Base-by-base conservation (phyloP, 2,329 filamentous ascomycete genomes). In the Calonectria crousiana region DNA sequence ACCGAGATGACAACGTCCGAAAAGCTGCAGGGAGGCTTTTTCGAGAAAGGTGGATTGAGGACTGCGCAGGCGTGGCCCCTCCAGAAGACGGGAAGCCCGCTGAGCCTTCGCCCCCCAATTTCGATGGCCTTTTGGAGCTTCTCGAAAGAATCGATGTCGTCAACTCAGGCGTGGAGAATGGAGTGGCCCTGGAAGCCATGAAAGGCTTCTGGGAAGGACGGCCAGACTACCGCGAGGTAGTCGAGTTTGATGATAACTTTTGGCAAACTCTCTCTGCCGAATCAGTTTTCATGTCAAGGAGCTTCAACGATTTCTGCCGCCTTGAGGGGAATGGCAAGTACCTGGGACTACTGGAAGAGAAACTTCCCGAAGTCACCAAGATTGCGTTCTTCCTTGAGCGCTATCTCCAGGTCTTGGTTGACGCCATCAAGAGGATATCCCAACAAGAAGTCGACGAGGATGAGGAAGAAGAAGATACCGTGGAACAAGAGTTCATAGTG, bases 11-110 rank as follows among this genome's bases (percentile, higher is more conserved):
- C 78, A 95, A 94, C 78, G 97, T 99, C 16, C 92, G 96, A 67
- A 98, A 98, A 83, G 96, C 96, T 11, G 95, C 97, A 4, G 95
- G 94, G 10, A 93, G 95, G 58, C 88, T 98, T 9, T 99, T 99
- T 86, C 92, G 94, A 75, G 96, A 98, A 82, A 92, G 95, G n/a
- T 99, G 97, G 97, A 96, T 99, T 75, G 96, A 98, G 82, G 95
- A 98, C 81, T 98, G 96, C 80, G 95, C 94, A 8, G 93, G 93
- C 2, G 88, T 90, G 1, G 87, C 89, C 10, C 90, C 92, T 47
- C 90, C 91, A 64, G 88, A 89, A 23, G 91, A 90, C 13, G 90
- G 90, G 36, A 89, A 89, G 62, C 88, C 89, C 6, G 85, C 86
- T 20, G 89, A 92, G 73, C 86, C 90, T 8, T 89, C 90, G 1